These are phyloP conservation scores for Lentinula guzmanii DNA, from an alignment of 768 basidiomycete species.

Conservation along the genomic window DNA sequence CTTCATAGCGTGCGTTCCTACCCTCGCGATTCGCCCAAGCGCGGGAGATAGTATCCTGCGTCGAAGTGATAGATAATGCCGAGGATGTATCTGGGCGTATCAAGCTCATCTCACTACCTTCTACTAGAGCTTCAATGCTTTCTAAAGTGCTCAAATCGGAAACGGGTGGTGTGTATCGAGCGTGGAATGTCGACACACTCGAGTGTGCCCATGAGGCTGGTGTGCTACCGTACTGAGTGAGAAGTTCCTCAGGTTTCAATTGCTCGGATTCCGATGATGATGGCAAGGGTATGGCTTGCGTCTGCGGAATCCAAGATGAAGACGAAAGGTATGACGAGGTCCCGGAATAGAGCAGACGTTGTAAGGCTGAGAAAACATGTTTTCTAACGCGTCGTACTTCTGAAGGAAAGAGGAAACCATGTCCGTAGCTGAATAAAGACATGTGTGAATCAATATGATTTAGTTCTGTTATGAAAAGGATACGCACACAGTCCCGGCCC, in stretches of 20 bases:
- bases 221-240: constrained; percentile 22
- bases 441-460: background rate
- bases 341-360: background rate
- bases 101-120: constrained; percentile 81
- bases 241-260: background rate
- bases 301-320: constrained; percentile 7
- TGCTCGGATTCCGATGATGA: background rate
- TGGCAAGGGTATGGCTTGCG: background rate
- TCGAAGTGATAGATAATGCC: background rate
- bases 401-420: constrained; percentile 93
- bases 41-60: constrained; percentile 13
- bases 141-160: constrained; percentile 58
- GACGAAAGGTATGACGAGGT: constrained; percentile 11
- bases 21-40: constrained; percentile 76
- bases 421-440: constrained; percentile 62
- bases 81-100: constrained; percentile 51
- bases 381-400: constrained; percentile 65
- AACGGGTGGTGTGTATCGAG: constrained; percentile 65
- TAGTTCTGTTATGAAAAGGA: background rate
- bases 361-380: constrained; percentile 30
- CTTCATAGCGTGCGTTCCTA: constrained; percentile 54
- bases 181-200: constrained; percentile 81
- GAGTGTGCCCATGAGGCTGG: constrained; percentile 72
- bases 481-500: constrained; percentile 83
- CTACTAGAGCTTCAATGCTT: constrained; percentile 87